Percentiles rank a stretch among this genome's conserved stretches.
phyloP scores from a whole-genome alignment of 768 basidiomycete genomes.

The Rhodocollybia butyracea region DNA sequence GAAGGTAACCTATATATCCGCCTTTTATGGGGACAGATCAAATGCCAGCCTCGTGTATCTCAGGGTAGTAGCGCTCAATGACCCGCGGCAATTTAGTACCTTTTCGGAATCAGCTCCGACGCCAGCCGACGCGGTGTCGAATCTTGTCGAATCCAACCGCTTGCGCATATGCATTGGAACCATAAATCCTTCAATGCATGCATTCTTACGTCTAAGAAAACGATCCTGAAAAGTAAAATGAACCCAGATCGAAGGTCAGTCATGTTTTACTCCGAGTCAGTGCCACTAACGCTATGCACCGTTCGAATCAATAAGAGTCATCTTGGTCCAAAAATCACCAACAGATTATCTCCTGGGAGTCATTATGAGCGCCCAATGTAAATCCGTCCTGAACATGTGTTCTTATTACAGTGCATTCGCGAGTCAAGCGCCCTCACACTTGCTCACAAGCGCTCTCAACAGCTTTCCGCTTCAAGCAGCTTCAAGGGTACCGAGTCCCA shows the following conservation, averaged over 20 bases:
- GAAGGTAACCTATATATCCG: conserved; percentile 34
- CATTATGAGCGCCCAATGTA: no score
- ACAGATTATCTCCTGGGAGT: not conserved
- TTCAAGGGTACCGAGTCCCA: no score
- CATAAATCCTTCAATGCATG: not conserved
- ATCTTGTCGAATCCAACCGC: no score
- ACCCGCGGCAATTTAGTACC: conserved; percentile 4
- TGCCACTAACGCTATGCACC: no score
- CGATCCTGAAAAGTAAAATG: not conserved
- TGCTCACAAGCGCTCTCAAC: no score
- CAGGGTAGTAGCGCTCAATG: conserved; percentile 18
- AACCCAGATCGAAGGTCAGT: not conserved
- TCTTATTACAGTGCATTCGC: no score
- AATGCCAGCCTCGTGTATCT: conserved; percentile 27
- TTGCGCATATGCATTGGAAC: not conserved
- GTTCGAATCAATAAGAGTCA: conserved; percentile 1
- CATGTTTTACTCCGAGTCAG: not conserved
- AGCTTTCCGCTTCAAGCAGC: no score
- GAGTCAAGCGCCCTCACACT: no score
- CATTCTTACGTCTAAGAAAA: not conserved
- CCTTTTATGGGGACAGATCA: conserved; percentile 29
- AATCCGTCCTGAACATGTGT: no score
- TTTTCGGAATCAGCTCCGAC: not conserved
- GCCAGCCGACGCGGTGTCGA: not conserved
- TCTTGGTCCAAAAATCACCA: not conserved